phyloP scores from a whole-genome alignment of 2,329 filamentous ascomycete genomes.

The Tolypocladium nubicola region DNA sequence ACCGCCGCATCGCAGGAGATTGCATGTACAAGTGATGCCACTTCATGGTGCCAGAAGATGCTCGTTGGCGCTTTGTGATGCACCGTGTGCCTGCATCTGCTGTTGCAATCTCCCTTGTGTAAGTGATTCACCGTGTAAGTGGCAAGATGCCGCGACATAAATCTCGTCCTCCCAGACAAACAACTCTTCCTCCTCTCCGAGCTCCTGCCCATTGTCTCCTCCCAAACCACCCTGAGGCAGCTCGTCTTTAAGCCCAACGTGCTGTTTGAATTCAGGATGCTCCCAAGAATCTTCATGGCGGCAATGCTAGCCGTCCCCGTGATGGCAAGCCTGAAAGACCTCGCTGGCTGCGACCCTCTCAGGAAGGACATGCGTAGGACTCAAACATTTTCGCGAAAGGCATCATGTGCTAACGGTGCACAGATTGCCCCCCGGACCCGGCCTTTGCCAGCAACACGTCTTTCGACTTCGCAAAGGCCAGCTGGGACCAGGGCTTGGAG shows the following conservation, averaged over 20 bases:
- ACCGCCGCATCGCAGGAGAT: background rate
- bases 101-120: background rate
- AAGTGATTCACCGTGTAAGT: background rate
- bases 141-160: background rate
- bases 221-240: too few species aligned
- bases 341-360: slow-evolving; percentile 13
- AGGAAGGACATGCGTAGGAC: slow-evolving; percentile 13
- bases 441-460: slow-evolving; percentile 45
- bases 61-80: background rate
- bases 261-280: background rate
- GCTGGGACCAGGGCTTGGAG: slow-evolving; percentile 26
- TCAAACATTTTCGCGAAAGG: background rate
- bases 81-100: background rate
- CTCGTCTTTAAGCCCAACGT: background rate
- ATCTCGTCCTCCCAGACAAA: background rate
- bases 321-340: slow-evolving; percentile 9
- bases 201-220: background rate
- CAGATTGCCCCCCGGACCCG: slow-evolving; percentile 51
- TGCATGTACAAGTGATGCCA: background rate
- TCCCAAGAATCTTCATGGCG: background rate
- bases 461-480: slow-evolving; percentile 54
- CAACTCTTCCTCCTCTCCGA: background rate
- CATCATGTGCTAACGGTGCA: background rate
- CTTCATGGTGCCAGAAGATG: background rate
- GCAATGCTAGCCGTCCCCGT: slow-evolving; percentile 2